phyloP scores from a whole-genome alignment of 139 green algal genomes.

The Chlorella sp. region DNA sequence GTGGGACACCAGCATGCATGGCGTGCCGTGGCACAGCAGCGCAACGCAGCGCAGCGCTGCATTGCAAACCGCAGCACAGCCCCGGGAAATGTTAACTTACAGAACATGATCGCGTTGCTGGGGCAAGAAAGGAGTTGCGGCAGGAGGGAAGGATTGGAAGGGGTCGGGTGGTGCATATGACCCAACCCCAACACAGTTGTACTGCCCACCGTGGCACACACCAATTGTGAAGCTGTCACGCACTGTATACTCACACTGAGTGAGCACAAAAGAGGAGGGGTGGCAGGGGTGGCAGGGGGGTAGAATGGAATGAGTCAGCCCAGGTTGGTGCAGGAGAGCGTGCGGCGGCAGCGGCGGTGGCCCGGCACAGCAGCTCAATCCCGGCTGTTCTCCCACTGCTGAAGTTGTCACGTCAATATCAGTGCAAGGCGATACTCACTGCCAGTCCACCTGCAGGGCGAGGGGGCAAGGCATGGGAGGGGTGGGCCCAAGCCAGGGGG shows the following conservation, averaged over 20 bases:
- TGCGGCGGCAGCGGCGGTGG: too few species aligned
- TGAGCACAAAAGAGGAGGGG: neutral
- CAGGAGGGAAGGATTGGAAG: neutral
- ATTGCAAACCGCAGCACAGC: neutral
- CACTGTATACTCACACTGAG: too few species aligned
- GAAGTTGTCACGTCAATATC: too few species aligned
- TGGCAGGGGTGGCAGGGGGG: neutral
- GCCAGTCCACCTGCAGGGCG: too few species aligned
- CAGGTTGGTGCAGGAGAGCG: too few species aligned
- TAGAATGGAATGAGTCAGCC: too few species aligned
- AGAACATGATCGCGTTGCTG: constrained; percentile 71
- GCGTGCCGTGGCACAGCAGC: neutral
- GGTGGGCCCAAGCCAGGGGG: too few species aligned
- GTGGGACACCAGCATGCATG: neutral
- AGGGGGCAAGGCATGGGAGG: neutral
- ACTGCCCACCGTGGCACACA: neutral
- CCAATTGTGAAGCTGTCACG: neutral
- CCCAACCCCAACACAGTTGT: neutral
- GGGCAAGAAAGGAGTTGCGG: constrained; percentile 63
- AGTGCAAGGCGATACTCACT: too few species aligned
- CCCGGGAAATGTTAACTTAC: neutral
- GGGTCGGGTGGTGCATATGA: neutral
- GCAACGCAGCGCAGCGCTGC: neutral
- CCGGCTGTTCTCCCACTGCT: too few species aligned
- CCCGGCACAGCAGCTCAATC: too few species aligned